Base-by-base conservation (phyloP, 495 filamentous ascomycete genomes). In the Mytilinidion resinicola region DNA sequence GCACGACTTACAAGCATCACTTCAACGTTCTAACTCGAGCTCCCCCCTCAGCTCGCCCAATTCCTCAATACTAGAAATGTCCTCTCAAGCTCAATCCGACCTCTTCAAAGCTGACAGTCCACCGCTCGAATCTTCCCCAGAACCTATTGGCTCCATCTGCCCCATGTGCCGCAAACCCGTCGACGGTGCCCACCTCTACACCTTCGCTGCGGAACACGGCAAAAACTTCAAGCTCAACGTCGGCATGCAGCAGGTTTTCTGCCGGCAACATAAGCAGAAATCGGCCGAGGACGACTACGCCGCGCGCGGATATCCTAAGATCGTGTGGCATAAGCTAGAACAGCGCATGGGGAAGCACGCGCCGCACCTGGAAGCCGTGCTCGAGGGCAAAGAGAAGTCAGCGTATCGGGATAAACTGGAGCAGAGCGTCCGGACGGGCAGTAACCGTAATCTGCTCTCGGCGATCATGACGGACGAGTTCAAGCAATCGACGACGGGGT, bases 301-400 rank as follows among this genome's bases (percentile, higher is more conserved):
- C 12, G 64, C 75, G 10, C 80, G 77, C 39, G 82, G 82, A 1
- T 96, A 95, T 70, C 93, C 92, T 1, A 69, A 74, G 0, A 91
- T 96, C 61, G 71, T 91, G 59, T 97, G 92, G 92, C 67, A 72
- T 0, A 64, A 58, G 2, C 78, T 97, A 34, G 77, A 82, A n/a
- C 58, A 66, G n/a, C 80, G 91, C 20, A 78, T 95, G 10, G 64
- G 73, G 17, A 60, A 67, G n/a, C 78, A 87, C 62, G 76, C 82
- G 43, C 47, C 65, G 0, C 74, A 77, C 25, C 66, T 96, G 1
- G 74, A 78, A 35, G 70, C 68, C 20, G 70, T 95, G 15, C 69
- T 96, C 14, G 72, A 80, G 46, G 79, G 82, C 0, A 77, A 71
- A 14, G 68, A 67, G 20, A 50, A 65, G 12, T 91, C 84, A 4